Conservation (phyloP, 2,329 filamentous ascomycete genomes). For the Cytospora piceicola region DNA sequence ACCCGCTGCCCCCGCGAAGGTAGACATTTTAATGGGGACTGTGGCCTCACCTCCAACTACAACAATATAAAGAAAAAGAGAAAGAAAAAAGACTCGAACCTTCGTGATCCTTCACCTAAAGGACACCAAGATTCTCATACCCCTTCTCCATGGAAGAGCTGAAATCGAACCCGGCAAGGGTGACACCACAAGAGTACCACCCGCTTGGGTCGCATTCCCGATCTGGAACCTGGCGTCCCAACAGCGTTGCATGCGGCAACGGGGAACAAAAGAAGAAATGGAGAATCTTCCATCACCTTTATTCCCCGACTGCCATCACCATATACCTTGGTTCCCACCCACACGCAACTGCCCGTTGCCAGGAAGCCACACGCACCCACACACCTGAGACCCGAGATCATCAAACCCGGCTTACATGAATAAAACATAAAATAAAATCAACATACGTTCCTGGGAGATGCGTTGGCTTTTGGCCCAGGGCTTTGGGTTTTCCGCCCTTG, state of each 20-base stretch:
- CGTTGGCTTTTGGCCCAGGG: too few species aligned
- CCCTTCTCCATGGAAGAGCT: constrained; percentile 13
- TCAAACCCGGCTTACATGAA: constrained; percentile 1
- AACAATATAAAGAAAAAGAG: too few species aligned
- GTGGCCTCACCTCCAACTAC: neutral
- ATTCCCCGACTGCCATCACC: neutral
- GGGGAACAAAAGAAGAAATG: constrained; percentile 12
- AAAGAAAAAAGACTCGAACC: neutral
- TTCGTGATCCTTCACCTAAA: constrained; percentile 19
- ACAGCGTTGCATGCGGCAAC: constrained; percentile 17
- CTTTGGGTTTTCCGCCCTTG: too few species aligned
- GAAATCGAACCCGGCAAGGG: constrained; percentile 2
- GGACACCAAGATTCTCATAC: constrained; percentile 5
- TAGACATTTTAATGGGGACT: neutral
- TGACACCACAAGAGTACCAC: neutral
- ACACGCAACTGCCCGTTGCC: neutral
- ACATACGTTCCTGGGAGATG: neutral
- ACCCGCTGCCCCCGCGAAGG: constrained; percentile 21
- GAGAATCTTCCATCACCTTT: constrained; percentile 3
- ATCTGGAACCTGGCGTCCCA: neutral
- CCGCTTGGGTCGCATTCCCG: neutral
- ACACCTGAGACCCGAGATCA: neutral
- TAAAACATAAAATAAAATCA: too few species aligned
- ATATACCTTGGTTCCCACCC: neutral
- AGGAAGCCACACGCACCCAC: neutral